Evolutionary conservation across 2,329 filamentous ascomycete species (phyloP), one percentile per base, ranked within the genome.

Genomic region (Nemania serpens): DNA sequence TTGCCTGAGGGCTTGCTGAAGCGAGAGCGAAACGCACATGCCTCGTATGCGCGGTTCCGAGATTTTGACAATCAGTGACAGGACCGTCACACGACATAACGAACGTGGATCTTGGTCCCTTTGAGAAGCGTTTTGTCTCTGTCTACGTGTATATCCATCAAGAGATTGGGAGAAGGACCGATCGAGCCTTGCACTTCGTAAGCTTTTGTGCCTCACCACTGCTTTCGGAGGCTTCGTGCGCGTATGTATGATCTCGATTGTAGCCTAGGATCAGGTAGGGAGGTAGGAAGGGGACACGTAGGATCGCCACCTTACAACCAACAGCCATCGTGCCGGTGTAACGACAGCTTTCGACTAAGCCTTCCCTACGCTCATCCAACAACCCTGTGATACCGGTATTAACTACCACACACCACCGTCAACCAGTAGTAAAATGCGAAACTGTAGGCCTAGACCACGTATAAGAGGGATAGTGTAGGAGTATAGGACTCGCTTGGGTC

Each of bases 21-120:
- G 50, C 49, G 54, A 54, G 52, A 37, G 43, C 36, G 18, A 39
- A 12, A 29, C 25, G 25, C 15, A 39, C 36, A 39, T n/a, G 11
- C 18, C 36, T 61, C 53, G 49, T 42, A 41, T 49, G 25, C 52
- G 51, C 55, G 60, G 43, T 54, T 20, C 57, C 48, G 41, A 57
- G 43, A 57, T 51, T 47, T 43, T 20, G 41, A 20, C 15, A 17
- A 42, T 41, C 15, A 42, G 41, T 55, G 46, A 42, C 55, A 39
- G 54, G 17, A 15, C 33, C 39, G 37, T 61, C 49, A 34, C 55
- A 51, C 55, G 45, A 45, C 42, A 39, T 48, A 41, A 7, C 3
- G 17, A 17, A 42, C 25, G 36, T 55, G 22, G 6, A 29, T 50
- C 33, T 51, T 25, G 18, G 39, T 29, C 11, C 33, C n/a, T 39